These are phyloP conservation scores for Microdochium bolleyi DNA, from an alignment of 2,329 filamentous ascomycete genomes.

Conservation along the genomic window DNA sequence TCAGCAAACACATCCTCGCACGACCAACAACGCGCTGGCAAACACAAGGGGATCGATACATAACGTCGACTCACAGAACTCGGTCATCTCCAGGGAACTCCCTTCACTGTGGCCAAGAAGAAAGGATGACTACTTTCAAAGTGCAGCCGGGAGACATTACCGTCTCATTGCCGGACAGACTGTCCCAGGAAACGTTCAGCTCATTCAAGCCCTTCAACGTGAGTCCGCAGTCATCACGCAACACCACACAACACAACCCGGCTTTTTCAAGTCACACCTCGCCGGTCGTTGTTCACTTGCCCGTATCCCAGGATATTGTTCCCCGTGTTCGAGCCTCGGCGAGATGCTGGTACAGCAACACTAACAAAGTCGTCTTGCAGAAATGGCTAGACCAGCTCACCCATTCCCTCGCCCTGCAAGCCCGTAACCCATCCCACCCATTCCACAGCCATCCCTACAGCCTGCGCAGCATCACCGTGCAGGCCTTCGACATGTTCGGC, in stretches of 20 bases:
- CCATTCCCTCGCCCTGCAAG: constrained; percentile 37
- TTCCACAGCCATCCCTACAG: constrained; percentile 47
- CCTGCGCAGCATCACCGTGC: constrained; percentile 41
- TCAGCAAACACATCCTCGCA: no score
- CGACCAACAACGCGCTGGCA: no score
- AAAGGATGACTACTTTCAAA: constrained; percentile 29
- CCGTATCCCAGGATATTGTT: no score
- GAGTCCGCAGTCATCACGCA: constrained; percentile 5
- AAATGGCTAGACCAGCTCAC: constrained; percentile 40
- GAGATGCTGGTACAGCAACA: background rate
- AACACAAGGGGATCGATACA: no score
- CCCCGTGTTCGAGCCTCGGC: no score
- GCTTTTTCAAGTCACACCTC: no score
- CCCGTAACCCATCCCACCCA: constrained; percentile 29
- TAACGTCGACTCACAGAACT: no score
- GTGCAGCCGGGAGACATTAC: constrained; percentile 28
- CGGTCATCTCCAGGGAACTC: no score
- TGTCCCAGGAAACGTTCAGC: constrained; percentile 34
- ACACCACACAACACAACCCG: background rate
- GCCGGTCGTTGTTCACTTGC: no score
- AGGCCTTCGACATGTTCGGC: constrained; percentile 46
- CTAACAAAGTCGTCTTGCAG: constrained; percentile 16
- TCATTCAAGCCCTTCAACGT: constrained; percentile 44
- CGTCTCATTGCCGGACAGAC: constrained; percentile 33
- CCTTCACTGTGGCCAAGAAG: background rate